Base-by-base conservation (phyloP, 2,329 filamentous ascomycete species). In the Penicillium sp. region DNA sequence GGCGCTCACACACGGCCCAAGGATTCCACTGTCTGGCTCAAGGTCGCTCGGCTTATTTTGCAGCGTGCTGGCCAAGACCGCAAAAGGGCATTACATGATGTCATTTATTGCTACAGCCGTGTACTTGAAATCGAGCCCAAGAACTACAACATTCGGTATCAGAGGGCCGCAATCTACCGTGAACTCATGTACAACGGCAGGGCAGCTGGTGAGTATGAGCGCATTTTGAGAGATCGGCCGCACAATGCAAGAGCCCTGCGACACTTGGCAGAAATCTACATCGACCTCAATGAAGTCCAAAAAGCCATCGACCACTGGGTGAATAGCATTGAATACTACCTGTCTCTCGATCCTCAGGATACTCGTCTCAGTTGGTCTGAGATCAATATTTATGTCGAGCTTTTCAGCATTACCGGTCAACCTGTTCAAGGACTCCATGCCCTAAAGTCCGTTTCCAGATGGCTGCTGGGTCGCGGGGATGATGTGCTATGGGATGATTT, bases 381-480 rank as follows among this genome's bases (percentile, higher is more conserved):
- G 70, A 79, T 95, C 41, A 89, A 91, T 57, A 88, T 92, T 51
- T 96, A 94, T 62, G 82, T 91, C 37, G 91, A 97, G 66, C 81
- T 97, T 18, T 86, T 92, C 57, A 84, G 86, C 26, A 84, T 86
- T 46, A 74, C 85, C 9, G 81, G 82, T 35, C 80, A 84, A 51
- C 88, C 87, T 64, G 73, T 79, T 6, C 81, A 87, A 60, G 92
- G 89, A 2, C 82, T 96, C 2, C 73, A 73, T 26, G 84, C 88
- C 58, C 79, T 95, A 12, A 94, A 89, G 69, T 79, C 80, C 2
- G 74, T 96, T 15, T 84, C 89, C 22, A 82, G 95, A 54, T 96
- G 92, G 91, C 80, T 96, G 52, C 79, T 96, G 37, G 89, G 90
- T 8, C 86, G 94, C 47, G 77, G 81, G 33, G 77, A 82, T 4